Evolutionary conservation across 345 rosid genomes (phyloP).

Genomic region (Sapria himalayana): DNA sequence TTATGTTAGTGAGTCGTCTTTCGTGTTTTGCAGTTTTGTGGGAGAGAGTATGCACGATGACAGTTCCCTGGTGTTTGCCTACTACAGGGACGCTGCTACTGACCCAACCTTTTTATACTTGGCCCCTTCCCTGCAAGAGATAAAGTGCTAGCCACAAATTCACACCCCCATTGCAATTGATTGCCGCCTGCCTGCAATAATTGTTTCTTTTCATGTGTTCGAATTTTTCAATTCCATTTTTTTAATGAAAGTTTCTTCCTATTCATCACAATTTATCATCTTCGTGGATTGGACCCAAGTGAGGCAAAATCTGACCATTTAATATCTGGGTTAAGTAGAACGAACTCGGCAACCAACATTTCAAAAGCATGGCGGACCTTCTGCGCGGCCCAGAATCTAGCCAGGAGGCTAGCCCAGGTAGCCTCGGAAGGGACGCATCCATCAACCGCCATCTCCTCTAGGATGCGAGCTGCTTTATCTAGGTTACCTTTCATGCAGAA

Average conservation of each 20-base stretch:
- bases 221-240: no score
- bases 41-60: slow-evolving; percentile 94
- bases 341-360: slow-evolving; percentile 3
- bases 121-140: slow-evolving; percentile 63
- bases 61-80: slow-evolving; percentile 51
- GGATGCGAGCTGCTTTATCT: slow-evolving; percentile 33
- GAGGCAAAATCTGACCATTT: no score
- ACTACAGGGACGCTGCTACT: slow-evolving; percentile 82
- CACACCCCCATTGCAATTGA: no score
- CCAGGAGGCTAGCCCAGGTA: slow-evolving; percentile 29
- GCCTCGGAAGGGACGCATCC: slow-evolving; percentile 39
- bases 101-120: slow-evolving; percentile 96
- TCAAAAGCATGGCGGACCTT: slow-evolving; percentile 9
- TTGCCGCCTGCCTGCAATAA: no score
- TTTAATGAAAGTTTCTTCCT: no score
- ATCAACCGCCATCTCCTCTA: slow-evolving; percentile 50
- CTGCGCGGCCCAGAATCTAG: slow-evolving; percentile 20
- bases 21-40: slow-evolving; percentile 36
- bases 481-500: slow-evolving; percentile 38
- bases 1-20: neutral
- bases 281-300: no score
- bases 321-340: no score
- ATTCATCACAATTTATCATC: no score
- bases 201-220: no score
- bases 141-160: slow-evolving; percentile 71